Base-by-base conservation (phyloP, 306 rosid genomes). In the Dryas octopetala region DNA sequence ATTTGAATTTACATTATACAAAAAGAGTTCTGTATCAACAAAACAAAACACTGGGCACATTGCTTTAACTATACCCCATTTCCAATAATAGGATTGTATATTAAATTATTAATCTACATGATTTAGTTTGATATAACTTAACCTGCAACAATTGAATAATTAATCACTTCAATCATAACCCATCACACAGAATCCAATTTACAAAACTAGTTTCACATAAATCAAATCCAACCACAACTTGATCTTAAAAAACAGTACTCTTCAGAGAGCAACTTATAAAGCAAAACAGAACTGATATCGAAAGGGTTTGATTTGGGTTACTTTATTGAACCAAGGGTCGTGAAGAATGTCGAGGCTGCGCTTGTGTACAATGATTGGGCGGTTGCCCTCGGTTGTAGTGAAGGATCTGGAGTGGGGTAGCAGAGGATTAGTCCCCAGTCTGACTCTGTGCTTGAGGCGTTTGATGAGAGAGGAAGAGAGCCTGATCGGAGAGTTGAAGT, bases 261-360 rank as follows among this genome's bases (percentile, higher is more conserved):
- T 50, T 26, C 26, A 51, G 6, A 5, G 12, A 10, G 15, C 9
- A 26, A 50, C 38, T 32, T 32, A 12, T 13, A 15, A 12, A n/a
- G 16, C 53, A 19, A 23, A 47, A 38, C 62, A 2, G 62, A 62
- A 26, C 8, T 0, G 0, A 53, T 40, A 5, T 12, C 17, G 41
- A 66, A 51, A 51, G 41, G 14, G 53, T 9, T 9, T 9, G 53
- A 7, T 2, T 19, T 65, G 50, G 19, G 7, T 66, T 68, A 92
- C 99, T 74, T 92, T 96, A 54, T 96, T 96, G 88, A 96, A 96
- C 99, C 97, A 96, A 62, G 99, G 98, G 72, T 96, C 99, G 32
- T 96, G 99, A 50, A 96, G 99, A 74, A 96, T 96, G 70, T 96
- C 99, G 57, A 92, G 88, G 80, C 99, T 92, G 66, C 97, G 99